Percentiles rank a stretch among this genome's conserved stretches.
phyloP scores from a whole-genome alignment of 352 stramenopile genomes.

The Pythium phragmiticola region DNA sequence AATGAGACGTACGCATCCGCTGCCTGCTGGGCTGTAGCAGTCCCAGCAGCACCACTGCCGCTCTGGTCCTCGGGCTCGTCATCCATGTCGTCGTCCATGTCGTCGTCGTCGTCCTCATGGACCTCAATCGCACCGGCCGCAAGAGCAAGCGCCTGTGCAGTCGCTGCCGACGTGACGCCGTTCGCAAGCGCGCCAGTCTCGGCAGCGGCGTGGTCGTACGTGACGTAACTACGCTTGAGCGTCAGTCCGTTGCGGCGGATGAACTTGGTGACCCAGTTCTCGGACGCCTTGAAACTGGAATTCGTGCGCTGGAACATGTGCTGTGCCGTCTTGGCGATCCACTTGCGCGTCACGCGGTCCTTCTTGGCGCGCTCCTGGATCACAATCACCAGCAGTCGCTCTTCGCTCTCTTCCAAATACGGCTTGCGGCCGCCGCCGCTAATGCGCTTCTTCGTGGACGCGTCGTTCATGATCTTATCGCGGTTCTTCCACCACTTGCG shows the following conservation, averaged over 20 bases:
- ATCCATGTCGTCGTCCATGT: constrained; percentile 17
- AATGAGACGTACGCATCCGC: constrained; percentile 19
- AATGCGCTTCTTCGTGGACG: constrained; percentile 70
- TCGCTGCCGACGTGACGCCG: background rate
- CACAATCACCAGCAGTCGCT: constrained; percentile 69
- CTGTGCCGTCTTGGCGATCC: constrained; percentile 82
- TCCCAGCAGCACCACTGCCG: background rate
- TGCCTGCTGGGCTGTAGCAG: background rate
- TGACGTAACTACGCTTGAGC: constrained; percentile 76
- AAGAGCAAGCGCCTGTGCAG: constrained; percentile 11
- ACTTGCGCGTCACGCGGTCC: constrained; percentile 76
- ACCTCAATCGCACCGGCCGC: constrained; percentile 19
- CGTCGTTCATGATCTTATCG: constrained; percentile 74
- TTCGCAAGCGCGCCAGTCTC: background rate
- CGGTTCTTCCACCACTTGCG: constrained; percentile 87
- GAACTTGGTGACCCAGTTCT: constrained; percentile 87
- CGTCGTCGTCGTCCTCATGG: constrained; percentile 27
- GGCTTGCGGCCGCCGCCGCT: constrained; percentile 68
- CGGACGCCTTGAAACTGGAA: constrained; percentile 68
- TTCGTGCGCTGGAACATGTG: constrained; percentile 83
- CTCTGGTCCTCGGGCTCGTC: constrained; percentile 6
- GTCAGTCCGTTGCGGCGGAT: constrained; percentile 75
- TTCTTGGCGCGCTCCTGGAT: constrained; percentile 80
- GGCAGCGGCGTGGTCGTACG: constrained; percentile 44
- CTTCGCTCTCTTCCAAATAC: constrained; percentile 63